phyloP scores from a whole-genome alignment of 1,139 yeast genomes.

The Hanseniaspora sp. region DNA sequence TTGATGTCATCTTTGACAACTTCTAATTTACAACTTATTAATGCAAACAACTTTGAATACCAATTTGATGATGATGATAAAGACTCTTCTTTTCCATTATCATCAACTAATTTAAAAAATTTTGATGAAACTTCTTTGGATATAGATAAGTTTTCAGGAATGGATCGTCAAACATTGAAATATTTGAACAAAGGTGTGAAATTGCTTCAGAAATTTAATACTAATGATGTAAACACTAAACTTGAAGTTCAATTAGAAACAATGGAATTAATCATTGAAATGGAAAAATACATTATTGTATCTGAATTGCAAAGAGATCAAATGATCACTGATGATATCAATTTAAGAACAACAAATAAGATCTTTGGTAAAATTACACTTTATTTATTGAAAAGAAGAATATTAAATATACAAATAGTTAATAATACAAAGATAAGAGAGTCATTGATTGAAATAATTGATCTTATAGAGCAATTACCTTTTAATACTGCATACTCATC shows the following conservation, averaged over 20 bases:
- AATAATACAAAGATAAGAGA: slow-evolving; percentile 33
- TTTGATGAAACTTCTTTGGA: slow-evolving; percentile 25
- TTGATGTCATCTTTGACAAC: slow-evolving; percentile 13
- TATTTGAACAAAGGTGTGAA: slow-evolving; percentile 38
- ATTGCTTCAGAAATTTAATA: slow-evolving; percentile 11
- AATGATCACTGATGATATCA: slow-evolving; percentile 29
- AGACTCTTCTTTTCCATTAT: not conserved
- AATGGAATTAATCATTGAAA: slow-evolving; percentile 36
- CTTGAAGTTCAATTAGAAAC: slow-evolving; percentile 30
- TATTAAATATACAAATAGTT: slow-evolving; percentile 35
- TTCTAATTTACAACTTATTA: slow-evolving; percentile 19
- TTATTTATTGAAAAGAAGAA: slow-evolving; percentile 47
- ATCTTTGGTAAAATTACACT: slow-evolving; percentile 47
- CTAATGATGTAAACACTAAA: slow-evolving; percentile 33
- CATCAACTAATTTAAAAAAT: not conserved
- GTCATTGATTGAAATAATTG: slow-evolving; percentile 37
- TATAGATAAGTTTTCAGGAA: slow-evolving; percentile 50
- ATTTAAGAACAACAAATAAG: slow-evolving; percentile 43
- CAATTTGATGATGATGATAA: slow-evolving; percentile 6
- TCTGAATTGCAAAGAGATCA: slow-evolving; percentile 30
- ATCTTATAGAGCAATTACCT: slow-evolving; percentile 34
- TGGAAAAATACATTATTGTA: slow-evolving; percentile 25
- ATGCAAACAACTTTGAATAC: slow-evolving; percentile 18
- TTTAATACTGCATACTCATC: slow-evolving; percentile 43
- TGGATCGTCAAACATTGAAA: slow-evolving; percentile 45